These are phyloP conservation scores for Acidomyces sp. DNA, from an alignment of 495 filamentous ascomycete genomes.

Conservation along the genomic window DNA sequence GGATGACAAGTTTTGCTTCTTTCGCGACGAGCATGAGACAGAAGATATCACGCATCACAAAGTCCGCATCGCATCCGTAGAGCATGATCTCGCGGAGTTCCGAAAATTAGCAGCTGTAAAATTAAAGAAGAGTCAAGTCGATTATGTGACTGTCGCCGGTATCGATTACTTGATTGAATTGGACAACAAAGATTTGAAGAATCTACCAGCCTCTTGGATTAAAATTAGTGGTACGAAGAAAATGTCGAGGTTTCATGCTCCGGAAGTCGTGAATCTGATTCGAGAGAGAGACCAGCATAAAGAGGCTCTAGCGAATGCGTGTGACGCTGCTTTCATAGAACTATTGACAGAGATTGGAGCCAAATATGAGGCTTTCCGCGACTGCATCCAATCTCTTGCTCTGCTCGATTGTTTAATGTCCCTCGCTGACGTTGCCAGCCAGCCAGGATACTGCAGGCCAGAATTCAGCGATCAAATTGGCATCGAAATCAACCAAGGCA, in stretches of 20 bases:
- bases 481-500: constrained; percentile 60
- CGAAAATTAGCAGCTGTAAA: constrained; percentile 55
- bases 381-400: constrained; percentile 74
- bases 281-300: constrained; percentile 90
- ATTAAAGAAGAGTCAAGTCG: constrained; percentile 55
- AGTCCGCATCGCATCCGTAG: constrained; percentile 79
- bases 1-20: constrained; percentile 91
- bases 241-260: constrained; percentile 85
- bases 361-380: constrained; percentile 78
- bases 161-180: constrained; percentile 95
- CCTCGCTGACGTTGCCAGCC: constrained; percentile 64
- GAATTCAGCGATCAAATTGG: constrained; percentile 56
- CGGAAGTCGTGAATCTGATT: constrained; percentile 67
- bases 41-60: constrained; percentile 79
- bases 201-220: constrained; percentile 82
- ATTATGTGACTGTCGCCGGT: constrained; percentile 68
- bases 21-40: constrained; percentile 71
- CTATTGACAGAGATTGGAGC: constrained; percentile 61
- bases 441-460: constrained; percentile 86
- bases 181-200: constrained; percentile 63
- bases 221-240: constrained; percentile 94
- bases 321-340: constrained; percentile 64
- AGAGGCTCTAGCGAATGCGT: constrained; percentile 82
- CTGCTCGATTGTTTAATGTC: constrained; percentile 84
- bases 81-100: constrained; percentile 72